These are phyloP conservation scores for Ramularia collo-cygni DNA, from an alignment of 2,329 filamentous ascomycete genomes.

Conservation along the genomic window DNA sequence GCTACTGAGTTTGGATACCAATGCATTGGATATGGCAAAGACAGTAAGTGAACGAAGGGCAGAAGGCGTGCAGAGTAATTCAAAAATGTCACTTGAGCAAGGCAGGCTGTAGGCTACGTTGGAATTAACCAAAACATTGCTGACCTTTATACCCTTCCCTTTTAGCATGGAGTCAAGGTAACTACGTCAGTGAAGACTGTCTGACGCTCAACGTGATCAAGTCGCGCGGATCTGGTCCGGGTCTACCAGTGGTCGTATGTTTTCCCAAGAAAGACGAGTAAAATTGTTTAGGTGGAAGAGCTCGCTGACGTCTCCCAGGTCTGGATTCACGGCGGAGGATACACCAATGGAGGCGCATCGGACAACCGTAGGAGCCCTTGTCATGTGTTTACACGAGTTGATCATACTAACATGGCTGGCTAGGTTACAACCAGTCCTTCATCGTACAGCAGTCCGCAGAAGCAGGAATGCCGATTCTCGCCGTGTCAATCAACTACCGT, in stretches of 20 bases:
- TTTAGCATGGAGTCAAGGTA: too few relatives aligned
- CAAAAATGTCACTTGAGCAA: too few relatives aligned
- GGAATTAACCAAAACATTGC: slow-evolving; percentile 14
- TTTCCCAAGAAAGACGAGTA: too few relatives aligned
- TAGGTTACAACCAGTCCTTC: slow-evolving; percentile 24
- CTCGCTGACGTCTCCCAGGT: too few relatives aligned
- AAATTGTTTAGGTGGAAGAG: too few relatives aligned
- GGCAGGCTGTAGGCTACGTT: neutral
- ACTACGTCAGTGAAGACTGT: slow-evolving; percentile 23
- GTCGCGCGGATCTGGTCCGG: slow-evolving; percentile 5
- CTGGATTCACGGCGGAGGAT: slow-evolving; percentile 25
- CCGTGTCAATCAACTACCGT: slow-evolving; percentile 56
- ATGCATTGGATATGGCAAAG: slow-evolving; percentile 46
- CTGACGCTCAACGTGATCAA: slow-evolving; percentile 22
- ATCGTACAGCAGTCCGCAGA: slow-evolving; percentile 24
- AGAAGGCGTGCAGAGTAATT: neutral
- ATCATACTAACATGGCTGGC: too few relatives aligned
- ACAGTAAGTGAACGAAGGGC: slow-evolving; percentile 20
- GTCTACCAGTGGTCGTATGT: too few relatives aligned
- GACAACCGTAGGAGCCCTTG: slow-evolving; percentile 17
- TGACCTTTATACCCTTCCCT: slow-evolving; percentile 28
- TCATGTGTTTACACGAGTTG: too few relatives aligned
- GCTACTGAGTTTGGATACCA: slow-evolving; percentile 42
- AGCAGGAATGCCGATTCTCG: slow-evolving; percentile 40
- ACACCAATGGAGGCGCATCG: slow-evolving; percentile 17